Conservation (phyloP, 1,284 basidiomycete genomes). For the Trametes polyzona region DNA sequence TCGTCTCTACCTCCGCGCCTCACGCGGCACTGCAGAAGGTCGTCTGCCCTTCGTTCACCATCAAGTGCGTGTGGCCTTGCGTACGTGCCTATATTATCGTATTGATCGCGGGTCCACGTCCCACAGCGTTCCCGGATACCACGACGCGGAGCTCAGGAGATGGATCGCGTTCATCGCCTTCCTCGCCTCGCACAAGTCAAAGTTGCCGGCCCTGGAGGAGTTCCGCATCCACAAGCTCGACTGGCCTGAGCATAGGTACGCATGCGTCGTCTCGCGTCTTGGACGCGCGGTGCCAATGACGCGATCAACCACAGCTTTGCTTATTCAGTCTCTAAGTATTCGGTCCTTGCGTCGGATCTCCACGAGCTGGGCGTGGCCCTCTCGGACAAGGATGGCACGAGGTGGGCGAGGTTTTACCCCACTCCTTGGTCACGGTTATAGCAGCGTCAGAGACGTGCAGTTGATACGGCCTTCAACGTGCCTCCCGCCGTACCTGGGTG, state of each 20-base stretch:
- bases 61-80: not conserved
- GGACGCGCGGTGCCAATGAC: too few relatives aligned
- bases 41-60: not conserved
- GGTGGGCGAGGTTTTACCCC: constrained; percentile 6
- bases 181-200: not conserved
- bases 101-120: not conserved
- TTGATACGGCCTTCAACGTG: not conserved
- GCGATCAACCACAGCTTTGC: not conserved
- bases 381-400: constrained; percentile 3
- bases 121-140: not conserved
- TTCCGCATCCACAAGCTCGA: not conserved
- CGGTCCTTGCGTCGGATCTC: not conserved
- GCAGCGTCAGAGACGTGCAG: not conserved
- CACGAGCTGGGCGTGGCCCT: not conserved
- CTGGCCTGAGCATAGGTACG: constrained; percentile 9
- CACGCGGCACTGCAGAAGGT: not conserved
- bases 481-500: not conserved
- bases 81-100: not conserved
- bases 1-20: not conserved
- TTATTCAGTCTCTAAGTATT: not conserved
- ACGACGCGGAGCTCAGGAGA: not conserved
- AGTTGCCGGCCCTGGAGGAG: constrained; percentile 6
- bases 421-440: not conserved
- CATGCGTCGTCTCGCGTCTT: not conserved
- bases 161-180: constrained; percentile 6